phyloP scores from a whole-genome alignment of 2,329 filamentous ascomycete genomes.

The Apiospora koreana region DNA sequence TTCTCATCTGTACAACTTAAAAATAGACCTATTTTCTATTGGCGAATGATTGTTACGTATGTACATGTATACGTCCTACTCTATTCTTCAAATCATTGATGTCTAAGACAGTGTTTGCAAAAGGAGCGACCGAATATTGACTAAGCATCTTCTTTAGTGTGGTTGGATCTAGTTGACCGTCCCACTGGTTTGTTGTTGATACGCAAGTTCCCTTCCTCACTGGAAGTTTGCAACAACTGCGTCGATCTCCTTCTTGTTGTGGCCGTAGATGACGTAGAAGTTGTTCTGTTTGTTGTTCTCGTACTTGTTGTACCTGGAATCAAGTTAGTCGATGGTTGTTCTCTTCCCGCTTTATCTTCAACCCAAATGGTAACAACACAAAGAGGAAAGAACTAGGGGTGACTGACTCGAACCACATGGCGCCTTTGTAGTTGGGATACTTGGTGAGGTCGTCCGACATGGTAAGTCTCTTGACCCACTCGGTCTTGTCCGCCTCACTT shows the following conservation, averaged over 20 bases:
- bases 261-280: conserved; percentile 17
- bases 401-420: conserved; percentile 19
- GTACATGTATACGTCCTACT: background rate
- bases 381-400: background rate
- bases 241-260: conserved; percentile 10
- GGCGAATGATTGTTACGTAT: background rate
- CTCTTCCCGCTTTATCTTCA: background rate
- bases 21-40: background rate
- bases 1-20: too few relatives aligned
- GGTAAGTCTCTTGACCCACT: conserved; percentile 15
- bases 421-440: conserved; percentile 17
- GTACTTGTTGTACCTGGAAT: background rate
- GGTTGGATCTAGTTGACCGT: too few relatives aligned
- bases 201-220: background rate
- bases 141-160: too few relatives aligned
- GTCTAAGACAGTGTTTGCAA: too few relatives aligned
- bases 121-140: background rate
- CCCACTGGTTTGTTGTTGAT: background rate
- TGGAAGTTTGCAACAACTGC: conserved; percentile 14
- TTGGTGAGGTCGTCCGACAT: conserved; percentile 13
- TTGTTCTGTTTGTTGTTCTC: conserved; percentile 13
- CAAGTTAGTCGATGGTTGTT: background rate
- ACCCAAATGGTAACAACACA: background rate
- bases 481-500: conserved; percentile 8
- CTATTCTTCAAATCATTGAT: background rate